A percentile compares a stretch with the other conserved stretches of the same genome.
Evolutionary conservation across 495 filamentous ascomycete genomes (phyloP).

Genomic region (Penicillium daleae): DNA sequence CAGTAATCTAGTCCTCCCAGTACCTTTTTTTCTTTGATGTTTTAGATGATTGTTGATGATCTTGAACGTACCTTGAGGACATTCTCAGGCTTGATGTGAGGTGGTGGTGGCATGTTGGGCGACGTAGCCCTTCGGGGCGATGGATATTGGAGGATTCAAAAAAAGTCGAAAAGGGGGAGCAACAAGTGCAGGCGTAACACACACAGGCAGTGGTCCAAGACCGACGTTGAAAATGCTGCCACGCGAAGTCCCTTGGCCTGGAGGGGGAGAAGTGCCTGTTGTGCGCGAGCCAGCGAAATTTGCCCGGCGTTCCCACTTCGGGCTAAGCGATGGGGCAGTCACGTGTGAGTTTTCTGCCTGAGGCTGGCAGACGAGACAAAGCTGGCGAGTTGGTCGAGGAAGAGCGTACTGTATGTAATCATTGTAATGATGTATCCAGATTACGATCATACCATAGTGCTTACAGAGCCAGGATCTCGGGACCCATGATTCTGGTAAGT

Average conservation of each 20-base stretch:
- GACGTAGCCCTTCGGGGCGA: conserved; percentile 36
- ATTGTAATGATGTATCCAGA: not conserved
- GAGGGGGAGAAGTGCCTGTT: conserved; percentile 41
- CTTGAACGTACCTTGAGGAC: conserved; percentile 75
- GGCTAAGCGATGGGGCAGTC: conserved; percentile 48
- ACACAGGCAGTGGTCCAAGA: conserved; percentile 33
- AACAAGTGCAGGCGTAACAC: conserved; percentile 17
- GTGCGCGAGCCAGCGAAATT: conserved; percentile 50
- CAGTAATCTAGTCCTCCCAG: not conserved
- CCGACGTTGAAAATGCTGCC: conserved; percentile 42
- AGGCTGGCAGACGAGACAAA: conserved; percentile 1
- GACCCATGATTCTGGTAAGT: too few species aligned
- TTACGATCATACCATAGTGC: not conserved
- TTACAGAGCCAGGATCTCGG: too few species aligned
- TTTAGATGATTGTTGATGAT: conserved; percentile 6
- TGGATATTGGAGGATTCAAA: conserved; percentile 11
- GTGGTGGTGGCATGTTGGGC: conserved; percentile 88
- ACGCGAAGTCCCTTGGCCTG: conserved; percentile 45
- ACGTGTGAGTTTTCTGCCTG: conserved; percentile 26
- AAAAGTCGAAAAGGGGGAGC: conserved; percentile 10
- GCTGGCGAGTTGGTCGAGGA: not conserved
- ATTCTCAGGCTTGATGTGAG: conserved; percentile 98
- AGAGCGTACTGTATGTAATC: too few species aligned
- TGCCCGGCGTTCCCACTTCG: conserved; percentile 40
- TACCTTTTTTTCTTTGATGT: not conserved